Conservation (phyloP, 2,329 filamentous ascomycete species). For the Bipolaris sorokiniana region DNA sequence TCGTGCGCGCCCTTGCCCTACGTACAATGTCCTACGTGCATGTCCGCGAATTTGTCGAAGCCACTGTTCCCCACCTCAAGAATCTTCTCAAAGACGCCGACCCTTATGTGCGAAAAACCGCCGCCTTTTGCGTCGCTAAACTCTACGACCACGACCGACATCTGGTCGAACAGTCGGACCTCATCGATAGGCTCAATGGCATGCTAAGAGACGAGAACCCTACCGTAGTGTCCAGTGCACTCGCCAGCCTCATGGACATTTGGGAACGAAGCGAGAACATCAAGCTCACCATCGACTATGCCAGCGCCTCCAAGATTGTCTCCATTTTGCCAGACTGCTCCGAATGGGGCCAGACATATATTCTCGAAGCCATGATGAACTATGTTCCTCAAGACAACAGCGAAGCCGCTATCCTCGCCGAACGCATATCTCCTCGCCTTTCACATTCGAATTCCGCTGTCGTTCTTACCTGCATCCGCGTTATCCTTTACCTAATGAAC, state of each 20-base stretch:
- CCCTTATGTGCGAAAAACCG: conserved; percentile 96
- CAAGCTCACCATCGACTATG: conserved; percentile 96
- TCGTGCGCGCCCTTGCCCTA: conserved; percentile 88
- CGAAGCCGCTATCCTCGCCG: conserved; percentile 87
- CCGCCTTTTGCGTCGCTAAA: conserved; percentile 94
- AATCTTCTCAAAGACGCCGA: conserved; percentile 82
- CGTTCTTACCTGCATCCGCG: conserved; percentile 92
- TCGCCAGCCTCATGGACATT: conserved; percentile 93
- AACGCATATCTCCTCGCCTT: conserved; percentile 91
- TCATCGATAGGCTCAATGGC: conserved; percentile 88
- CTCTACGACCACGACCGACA: conserved; percentile 94
- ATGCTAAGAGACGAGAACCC: conserved; percentile 96
- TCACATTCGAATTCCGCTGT: conserved; percentile 98
- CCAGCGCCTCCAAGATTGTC: conserved; percentile 96
- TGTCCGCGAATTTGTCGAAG: conserved; percentile 92
- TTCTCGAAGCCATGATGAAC: conserved; percentile 95
- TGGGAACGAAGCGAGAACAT: conserved; percentile 98
- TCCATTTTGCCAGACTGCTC: conserved; percentile 96
- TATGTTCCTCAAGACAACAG: conserved; percentile 91
- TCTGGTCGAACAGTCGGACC: conserved; percentile 86
- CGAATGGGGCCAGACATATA: conserved; percentile 99
- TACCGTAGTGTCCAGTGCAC: conserved; percentile 91
- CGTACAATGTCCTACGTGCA: conserved; percentile 98
- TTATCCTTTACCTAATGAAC: conserved; percentile 98
- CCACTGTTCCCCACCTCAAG: conserved; percentile 84